Conservation (phyloP, 768 basidiomycete species). For the Amanita pseudoporphyria region DNA sequence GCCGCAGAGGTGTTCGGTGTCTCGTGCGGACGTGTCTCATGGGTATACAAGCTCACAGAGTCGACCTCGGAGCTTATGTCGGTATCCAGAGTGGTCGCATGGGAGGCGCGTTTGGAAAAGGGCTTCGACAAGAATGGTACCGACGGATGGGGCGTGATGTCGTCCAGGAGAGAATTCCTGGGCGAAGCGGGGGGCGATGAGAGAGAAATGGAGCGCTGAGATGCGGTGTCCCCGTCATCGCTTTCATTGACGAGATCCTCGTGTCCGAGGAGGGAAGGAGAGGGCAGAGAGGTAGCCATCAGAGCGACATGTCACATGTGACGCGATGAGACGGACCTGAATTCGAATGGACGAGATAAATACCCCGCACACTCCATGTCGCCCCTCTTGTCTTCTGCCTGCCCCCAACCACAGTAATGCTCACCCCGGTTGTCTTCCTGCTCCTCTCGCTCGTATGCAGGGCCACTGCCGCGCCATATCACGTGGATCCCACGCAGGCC, state of each 20-base stretch:
- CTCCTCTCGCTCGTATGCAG: conserved; percentile 13
- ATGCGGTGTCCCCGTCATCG: conserved; percentile 67
- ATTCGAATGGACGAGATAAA: not conserved
- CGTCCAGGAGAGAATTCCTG: conserved; percentile 24
- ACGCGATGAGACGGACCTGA: conserved; percentile 10
- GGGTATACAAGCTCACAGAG: conserved; percentile 40
- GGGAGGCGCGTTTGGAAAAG: conserved; percentile 32
- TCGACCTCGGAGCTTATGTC: conserved; percentile 46
- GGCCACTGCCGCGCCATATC: not conserved
- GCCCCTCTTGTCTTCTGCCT: not conserved
- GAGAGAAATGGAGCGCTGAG: conserved; percentile 68
- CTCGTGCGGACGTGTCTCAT: conserved; percentile 27
- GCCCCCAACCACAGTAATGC: conserved; percentile 1
- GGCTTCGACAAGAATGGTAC: conserved; percentile 15
- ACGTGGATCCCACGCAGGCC: not conserved
- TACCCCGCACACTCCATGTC: not conserved
- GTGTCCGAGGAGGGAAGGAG: conserved; percentile 24
- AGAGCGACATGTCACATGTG: not conserved
- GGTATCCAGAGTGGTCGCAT: conserved; percentile 39
- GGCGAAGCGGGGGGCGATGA: conserved; percentile 54
- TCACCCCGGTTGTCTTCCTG: conserved; percentile 1
- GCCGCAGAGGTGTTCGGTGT: conserved; percentile 44
- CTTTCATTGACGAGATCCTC: conserved; percentile 22
- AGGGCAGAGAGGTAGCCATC: conserved; percentile 21
- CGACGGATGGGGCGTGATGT: conserved; percentile 4